Evolutionary conservation across 805 yeast species (phyloP).

Genomic region (Cyberlindnera maclurae): DNA sequence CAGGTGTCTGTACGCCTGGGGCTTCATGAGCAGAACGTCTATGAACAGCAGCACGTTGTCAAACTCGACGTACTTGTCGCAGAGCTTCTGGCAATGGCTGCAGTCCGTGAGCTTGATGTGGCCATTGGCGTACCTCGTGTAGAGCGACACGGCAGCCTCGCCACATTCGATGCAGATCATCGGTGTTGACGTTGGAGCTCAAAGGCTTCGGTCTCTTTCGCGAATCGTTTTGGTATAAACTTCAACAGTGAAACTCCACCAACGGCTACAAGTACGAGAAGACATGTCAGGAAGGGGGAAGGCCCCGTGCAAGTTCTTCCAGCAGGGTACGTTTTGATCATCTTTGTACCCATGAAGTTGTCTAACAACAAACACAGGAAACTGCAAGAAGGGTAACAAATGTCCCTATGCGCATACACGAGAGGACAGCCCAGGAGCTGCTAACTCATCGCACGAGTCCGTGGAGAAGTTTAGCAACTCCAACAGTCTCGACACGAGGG

Average conservation of each 20-base stretch:
- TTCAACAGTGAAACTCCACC: no score
- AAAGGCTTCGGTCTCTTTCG: no score
- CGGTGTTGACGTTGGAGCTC: background rate
- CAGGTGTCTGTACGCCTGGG: conserved; percentile 83
- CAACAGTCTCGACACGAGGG: conserved; percentile 15
- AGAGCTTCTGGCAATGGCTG: conserved; percentile 59
- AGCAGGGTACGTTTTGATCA: conserved; percentile 26
- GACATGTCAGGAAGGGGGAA: conserved; percentile 20
- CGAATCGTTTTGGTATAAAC: no score
- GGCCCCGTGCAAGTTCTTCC: conserved; percentile 38
- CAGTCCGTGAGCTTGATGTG: conserved; percentile 80
- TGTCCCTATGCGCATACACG: conserved; percentile 39
- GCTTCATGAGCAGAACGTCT: conserved; percentile 75
- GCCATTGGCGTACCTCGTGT: conserved; percentile 63
- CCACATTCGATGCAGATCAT: conserved; percentile 93
- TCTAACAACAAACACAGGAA: conserved; percentile 9
- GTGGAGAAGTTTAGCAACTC: conserved; percentile 5
- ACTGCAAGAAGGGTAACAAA: conserved; percentile 35
- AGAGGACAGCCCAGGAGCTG: conserved; percentile 4
- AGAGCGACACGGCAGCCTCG: conserved; percentile 56
- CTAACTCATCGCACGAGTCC: background rate
- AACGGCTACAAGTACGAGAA: background rate
- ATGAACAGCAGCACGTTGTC: conserved; percentile 80
- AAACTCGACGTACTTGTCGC: conserved; percentile 87
- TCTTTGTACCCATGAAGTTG: background rate